A percentile compares a stretch with the other conserved stretches of the same genome.
These are phyloP conservation scores for Entophlyctis luteolus DNA, from an alignment of 192 early-diverging fungal genomes.

Conservation along the genomic window DNA sequence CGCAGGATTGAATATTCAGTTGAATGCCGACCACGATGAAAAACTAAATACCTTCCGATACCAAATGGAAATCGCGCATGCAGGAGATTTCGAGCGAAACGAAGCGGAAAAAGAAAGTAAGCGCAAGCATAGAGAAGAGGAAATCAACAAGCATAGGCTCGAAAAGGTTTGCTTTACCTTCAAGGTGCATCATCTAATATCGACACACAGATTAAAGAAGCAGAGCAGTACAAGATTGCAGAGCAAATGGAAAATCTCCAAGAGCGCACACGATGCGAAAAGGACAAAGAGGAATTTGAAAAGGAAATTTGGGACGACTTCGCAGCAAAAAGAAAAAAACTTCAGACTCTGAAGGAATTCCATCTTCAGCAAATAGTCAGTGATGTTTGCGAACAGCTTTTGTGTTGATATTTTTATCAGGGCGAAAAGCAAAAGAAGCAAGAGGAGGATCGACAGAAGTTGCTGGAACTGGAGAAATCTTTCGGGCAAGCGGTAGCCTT, in stretches of 20 bases:
- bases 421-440: constrained; percentile 7
- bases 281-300: not conserved
- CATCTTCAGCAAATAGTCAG: constrained; percentile 4
- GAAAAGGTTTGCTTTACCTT: not conserved
- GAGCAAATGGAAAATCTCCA: not conserved
- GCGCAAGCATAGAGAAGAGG: not conserved
- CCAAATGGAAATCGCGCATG: not conserved
- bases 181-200: not conserved
- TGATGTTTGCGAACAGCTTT: not conserved
- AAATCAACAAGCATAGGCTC: constrained; percentile 21
- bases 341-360: not conserved
- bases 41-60: constrained; percentile 14
- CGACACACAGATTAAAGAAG: not conserved
- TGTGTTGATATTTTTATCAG: not conserved
- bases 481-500: not conserved
- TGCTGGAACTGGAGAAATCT: not conserved
- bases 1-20: not conserved
- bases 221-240: not conserved
- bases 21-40: not conserved
- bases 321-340: not conserved
- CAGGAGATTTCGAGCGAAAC: constrained; percentile 7
- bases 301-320: not conserved
- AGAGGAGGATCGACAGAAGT: not conserved
- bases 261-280: not conserved
- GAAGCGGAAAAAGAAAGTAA: constrained; percentile 16